phyloP scores from a whole-genome alignment of 129 eudicot species.

The Glebionis coronaria region DNA sequence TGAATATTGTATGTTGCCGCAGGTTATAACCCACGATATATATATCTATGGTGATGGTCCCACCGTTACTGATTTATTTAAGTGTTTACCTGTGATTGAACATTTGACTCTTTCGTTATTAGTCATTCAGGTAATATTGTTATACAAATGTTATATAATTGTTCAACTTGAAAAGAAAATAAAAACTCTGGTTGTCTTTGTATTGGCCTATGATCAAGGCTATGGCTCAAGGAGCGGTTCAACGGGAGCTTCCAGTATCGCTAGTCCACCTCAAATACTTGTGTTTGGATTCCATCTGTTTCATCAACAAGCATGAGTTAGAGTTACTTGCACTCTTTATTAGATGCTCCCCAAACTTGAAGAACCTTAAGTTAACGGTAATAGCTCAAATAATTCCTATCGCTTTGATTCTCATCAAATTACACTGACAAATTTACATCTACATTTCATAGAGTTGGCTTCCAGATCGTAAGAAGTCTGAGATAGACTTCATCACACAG shows the following conservation, averaged over 20 bases:
- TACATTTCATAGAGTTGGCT: neutral
- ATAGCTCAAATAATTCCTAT: no score
- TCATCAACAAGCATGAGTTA: neutral
- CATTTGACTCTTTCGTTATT: neutral
- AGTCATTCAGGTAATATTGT: no score
- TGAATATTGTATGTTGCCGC: neutral
- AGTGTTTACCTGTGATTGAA: neutral
- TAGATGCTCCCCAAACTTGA: conserved; percentile 7
- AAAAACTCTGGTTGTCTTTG: no score
- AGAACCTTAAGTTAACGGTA: neutral
- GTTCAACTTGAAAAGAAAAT: no score
- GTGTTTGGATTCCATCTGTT: neutral
- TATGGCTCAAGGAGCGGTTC: neutral
- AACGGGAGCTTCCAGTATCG: neutral
- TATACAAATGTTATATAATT: no score
- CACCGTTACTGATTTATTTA: neutral
- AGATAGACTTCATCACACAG: neutral
- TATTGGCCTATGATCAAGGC: no score
- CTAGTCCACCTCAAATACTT: neutral
- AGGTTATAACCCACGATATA: neutral
- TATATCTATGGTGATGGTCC: no score
- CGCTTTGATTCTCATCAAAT: no score
- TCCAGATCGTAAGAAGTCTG: neutral
- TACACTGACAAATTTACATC: neutral
- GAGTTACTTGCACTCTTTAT: neutral